These are phyloP conservation scores for Bodo saltans DNA, from an alignment of 78 protist species.

Conservation along the genomic window DNA sequence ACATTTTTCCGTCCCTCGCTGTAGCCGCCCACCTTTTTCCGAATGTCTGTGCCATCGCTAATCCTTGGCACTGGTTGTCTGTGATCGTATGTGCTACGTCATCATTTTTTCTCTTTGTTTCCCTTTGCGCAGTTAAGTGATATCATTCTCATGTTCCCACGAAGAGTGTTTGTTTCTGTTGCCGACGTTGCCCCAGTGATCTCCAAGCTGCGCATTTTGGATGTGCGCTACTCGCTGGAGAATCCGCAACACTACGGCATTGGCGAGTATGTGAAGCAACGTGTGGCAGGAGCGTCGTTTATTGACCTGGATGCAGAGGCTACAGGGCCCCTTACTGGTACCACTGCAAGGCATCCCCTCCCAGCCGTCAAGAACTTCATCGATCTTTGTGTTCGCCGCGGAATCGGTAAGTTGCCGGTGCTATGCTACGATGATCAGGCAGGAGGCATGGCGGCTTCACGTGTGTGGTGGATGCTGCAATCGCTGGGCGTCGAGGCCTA, in stretches of 20 bases:
- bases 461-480: conserved; percentile 27
- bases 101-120: too few relatives aligned
- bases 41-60: too few relatives aligned
- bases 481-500: not conserved
- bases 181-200: too few relatives aligned
- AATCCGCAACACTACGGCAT: not conserved
- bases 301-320: not conserved
- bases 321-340: not conserved
- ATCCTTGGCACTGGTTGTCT: too few relatives aligned
- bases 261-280: not conserved
- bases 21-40: too few relatives aligned
- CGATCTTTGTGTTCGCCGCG: not conserved
- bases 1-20: too few relatives aligned
- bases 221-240: conserved; percentile 1
- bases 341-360: conserved; percentile 19
- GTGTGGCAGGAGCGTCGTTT: not conserved
- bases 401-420: not conserved
- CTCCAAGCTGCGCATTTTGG: too few relatives aligned
- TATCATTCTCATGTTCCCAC: too few relatives aligned
- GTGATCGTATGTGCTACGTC: too few relatives aligned
- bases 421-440: conserved; percentile 3
- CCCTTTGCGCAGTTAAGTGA: too few relatives aligned
- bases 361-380: not conserved
- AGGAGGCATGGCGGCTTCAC: not conserved
- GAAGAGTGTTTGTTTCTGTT: too few relatives aligned